Conservation (phyloP, 768 basidiomycete species). For the Leccinum obscurum region DNA sequence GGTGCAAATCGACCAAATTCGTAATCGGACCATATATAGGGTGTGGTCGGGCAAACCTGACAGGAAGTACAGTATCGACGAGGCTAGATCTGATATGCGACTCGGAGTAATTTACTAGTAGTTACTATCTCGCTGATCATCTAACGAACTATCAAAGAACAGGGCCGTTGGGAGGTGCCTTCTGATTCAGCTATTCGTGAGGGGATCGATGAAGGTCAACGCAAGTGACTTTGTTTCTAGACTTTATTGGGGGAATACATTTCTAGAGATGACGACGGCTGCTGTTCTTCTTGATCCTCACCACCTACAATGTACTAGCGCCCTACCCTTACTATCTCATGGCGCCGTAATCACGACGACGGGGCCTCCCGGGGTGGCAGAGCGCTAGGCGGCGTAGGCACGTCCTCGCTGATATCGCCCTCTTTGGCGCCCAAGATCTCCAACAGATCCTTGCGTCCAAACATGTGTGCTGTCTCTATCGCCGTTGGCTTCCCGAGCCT, state of each 20-base stretch:
- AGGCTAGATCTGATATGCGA: too few relatives aligned
- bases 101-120: too few relatives aligned
- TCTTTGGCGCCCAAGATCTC: conserved; percentile 57
- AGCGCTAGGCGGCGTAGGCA: conserved; percentile 31
- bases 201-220: neutral
- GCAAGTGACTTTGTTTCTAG: neutral
- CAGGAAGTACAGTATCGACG: too few relatives aligned
- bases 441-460: conserved; percentile 57
- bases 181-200: conserved; percentile 2
- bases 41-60: too few relatives aligned
- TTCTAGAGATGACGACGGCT: neutral
- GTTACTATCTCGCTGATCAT: too few relatives aligned
- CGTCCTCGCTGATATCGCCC: conserved; percentile 42
- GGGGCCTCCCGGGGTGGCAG: neutral
- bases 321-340: neutral
- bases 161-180: neutral
- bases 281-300: neutral
- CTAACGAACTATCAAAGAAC: too few relatives aligned
- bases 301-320: too few relatives aligned
- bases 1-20: neutral
- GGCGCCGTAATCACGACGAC: neutral
- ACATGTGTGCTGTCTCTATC: conserved; percentile 68
- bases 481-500: conserved; percentile 66
- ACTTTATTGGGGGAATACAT: neutral
- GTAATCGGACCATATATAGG: neutral